Base-by-base conservation (phyloP, 352 stramenopile genomes). In the Pythium diclinum region DNA sequence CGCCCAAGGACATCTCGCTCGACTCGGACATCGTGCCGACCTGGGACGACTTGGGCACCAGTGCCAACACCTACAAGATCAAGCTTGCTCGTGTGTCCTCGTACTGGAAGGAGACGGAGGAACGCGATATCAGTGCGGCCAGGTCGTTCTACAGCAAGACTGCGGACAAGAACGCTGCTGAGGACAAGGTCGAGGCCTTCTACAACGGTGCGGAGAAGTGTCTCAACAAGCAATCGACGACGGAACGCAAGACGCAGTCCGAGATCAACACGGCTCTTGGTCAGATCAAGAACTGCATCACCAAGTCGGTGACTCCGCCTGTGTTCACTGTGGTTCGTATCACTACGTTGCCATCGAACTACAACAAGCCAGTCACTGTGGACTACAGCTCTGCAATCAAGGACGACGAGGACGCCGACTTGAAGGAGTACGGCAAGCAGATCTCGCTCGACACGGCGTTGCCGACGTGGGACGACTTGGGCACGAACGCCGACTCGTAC, bases 21-120 rank as follows among this genome's bases (percentile, higher is more conserved):
- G 32, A 56, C 46, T 21, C n/a, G 16, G 19, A 65, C 48, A 55
- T 65, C 48, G 48, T 58, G 34, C 59, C 59, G n/a, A 52, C 47
- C 19, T 65, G 59, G 59, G 3, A n/a, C 16, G 14, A 61, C 4
- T 14, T 32, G 23, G 46, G 19, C 9, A 53, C 46, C 10, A 44
- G 14, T 5, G 36, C 36, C 36, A n/a, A 16, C 36, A n/a, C 36
- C 11, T 16, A n/a, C 11, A 44, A 44, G 36, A n/a, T 44, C 36
- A 44, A 44, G 36, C 36, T 44, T n/a, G 36, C 11, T 6, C 36
- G 36, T 13, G 14, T 44, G 8, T 44, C 10, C 36, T 17, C 11
- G 10, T 44, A n/a, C 11, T 44, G 36, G 36, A 13, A 16, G 11
- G 36, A 9, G 36, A 17, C 19, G 36, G 36, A 44, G 10, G 13